These are phyloP conservation scores for Tolypocladium paradoxum DNA, from an alignment of 2,329 filamentous ascomycete genomes.

Conservation along the genomic window DNA sequence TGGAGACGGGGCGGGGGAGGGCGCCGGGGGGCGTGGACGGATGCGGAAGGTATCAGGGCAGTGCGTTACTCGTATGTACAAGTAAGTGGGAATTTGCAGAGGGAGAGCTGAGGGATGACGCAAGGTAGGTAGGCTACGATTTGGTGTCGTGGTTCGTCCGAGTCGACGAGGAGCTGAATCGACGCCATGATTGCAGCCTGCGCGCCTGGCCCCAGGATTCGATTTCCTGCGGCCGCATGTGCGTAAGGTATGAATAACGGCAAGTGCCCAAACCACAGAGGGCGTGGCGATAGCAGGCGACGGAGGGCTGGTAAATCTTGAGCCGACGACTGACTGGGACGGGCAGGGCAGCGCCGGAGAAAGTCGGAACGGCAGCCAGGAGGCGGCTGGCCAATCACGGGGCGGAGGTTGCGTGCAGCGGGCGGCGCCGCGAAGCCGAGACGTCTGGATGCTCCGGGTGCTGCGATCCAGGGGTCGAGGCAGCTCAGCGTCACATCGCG, in stretches of 20 bases:
- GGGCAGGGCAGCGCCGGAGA: constrained; percentile 5
- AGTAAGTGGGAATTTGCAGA: neutral
- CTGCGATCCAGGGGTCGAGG: neutral
- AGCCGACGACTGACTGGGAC: neutral
- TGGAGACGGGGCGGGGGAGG: constrained; percentile 1
- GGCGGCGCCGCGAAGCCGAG: constrained; percentile 10
- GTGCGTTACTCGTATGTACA: no score
- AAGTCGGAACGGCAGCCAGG: constrained; percentile 7
- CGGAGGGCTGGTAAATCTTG: neutral
- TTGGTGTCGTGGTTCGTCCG: no score
- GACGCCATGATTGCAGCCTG: no score
- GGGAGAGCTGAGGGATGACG: neutral
- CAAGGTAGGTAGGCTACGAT: no score
- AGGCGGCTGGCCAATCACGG: constrained; percentile 6
- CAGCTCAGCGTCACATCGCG: neutral
- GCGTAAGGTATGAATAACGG: neutral
- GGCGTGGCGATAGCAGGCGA: neutral
- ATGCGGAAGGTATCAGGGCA: constrained; percentile 2
- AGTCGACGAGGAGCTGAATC: neutral
- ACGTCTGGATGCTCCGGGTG: constrained; percentile 1
- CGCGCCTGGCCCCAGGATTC: no score
- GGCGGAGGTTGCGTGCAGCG: neutral
- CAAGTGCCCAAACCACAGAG: neutral
- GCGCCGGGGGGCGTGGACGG: neutral
- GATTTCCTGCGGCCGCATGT: neutral